These are phyloP conservation scores for Cryptosporidium tyzzeri DNA, from an alignment of 169 alveolate genomes.

Conservation along the genomic window DNA sequence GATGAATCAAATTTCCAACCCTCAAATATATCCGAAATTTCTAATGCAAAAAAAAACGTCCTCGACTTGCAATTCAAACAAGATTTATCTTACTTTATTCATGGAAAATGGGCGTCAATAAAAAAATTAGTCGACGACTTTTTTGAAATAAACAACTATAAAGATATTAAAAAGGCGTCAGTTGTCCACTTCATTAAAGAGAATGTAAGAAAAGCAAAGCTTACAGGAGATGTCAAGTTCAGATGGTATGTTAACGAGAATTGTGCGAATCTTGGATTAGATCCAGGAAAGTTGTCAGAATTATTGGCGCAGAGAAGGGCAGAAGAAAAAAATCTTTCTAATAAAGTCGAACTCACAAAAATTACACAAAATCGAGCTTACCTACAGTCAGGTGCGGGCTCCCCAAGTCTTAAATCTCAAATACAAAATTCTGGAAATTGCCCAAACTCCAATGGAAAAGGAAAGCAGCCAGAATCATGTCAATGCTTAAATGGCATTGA, in stretches of 20 bases:
- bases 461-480: neutral
- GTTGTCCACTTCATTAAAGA: constrained; percentile 49
- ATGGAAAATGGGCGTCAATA: constrained; percentile 48
- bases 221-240: constrained; percentile 27
- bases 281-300: neutral
- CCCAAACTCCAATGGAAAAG: neutral
- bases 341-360: neutral
- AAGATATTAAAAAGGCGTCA: constrained; percentile 23
- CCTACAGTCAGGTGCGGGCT: neutral
- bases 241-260: constrained; percentile 59
- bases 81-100: constrained; percentile 37
- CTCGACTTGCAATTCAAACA: constrained; percentile 22
- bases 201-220: constrained; percentile 15
- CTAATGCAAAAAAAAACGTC: neutral
- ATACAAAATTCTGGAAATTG: neutral
- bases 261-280: neutral
- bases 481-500: neutral
- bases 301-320: constrained; percentile 38
- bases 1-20: neutral
- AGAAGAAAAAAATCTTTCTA: constrained; percentile 1
- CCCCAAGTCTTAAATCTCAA: neutral
- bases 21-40: neutral
- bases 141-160: constrained; percentile 18
- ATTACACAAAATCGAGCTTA: constrained; percentile 7
- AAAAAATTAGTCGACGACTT: constrained; percentile 39